Conservation (phyloP, 108 stramenopile genomes). For the Cyclostephanos tholiformis region DNA sequence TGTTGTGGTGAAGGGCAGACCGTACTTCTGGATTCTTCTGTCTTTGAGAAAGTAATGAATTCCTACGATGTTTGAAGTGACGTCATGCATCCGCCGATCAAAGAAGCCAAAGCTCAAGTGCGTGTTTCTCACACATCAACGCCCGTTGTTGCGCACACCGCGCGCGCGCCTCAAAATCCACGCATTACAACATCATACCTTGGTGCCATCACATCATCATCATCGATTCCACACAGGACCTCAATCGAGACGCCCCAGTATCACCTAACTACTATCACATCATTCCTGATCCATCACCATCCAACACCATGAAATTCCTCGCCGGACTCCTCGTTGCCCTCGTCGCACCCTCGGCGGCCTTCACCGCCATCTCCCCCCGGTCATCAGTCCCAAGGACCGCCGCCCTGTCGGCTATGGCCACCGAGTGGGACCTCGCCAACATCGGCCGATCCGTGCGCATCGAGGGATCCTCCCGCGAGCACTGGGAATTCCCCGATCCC, state of each 20-base stretch:
- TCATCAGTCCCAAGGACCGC: constrained; percentile 9
- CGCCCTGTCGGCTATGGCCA: constrained; percentile 28
- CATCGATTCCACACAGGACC: neutral
- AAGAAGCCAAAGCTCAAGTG: neutral
- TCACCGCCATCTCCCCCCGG: constrained; percentile 38
- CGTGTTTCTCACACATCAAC: neutral
- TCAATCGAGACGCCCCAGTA: neutral
- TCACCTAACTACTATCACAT: no score
- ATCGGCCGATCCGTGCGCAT: constrained; percentile 52
- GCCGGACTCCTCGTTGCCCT: constrained; percentile 34
- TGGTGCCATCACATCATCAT: neutral
- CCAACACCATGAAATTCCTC: constrained; percentile 46
- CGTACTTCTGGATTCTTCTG: no score
- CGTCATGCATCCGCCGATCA: neutral
- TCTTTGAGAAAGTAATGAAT: neutral
- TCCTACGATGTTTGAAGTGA: neutral
- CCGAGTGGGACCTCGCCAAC: constrained; percentile 50
- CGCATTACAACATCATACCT: neutral
- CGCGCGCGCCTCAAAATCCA: neutral
- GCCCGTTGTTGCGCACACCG: neutral
- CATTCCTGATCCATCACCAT: no score
- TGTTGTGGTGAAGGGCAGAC: no score
- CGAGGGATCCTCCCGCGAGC: constrained; percentile 55
- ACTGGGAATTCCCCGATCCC: constrained; percentile 57
- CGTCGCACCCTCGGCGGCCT: constrained; percentile 47